Conservation (phyloP, 345 rosid species). For the Pistacia vera region DNA sequence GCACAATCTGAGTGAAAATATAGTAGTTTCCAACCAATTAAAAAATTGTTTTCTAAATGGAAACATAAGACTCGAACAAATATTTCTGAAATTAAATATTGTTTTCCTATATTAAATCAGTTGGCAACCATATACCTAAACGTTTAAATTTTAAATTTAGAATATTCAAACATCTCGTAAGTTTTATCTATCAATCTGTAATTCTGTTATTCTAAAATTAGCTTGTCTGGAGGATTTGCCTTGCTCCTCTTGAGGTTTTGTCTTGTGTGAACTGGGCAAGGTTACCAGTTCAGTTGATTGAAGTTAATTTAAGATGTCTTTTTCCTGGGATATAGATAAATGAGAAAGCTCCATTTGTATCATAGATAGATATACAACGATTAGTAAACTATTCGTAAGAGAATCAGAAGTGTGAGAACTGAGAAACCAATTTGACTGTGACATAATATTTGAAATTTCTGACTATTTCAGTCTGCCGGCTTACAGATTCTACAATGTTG, state of each 20-base stretch:
- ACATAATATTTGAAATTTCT: neutral
- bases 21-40: too few relatives aligned
- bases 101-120: too few relatives aligned
- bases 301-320: neutral
- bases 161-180: too few relatives aligned
- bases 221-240: neutral
- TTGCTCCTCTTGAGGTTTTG: neutral
- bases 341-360: slow-evolving; percentile 13
- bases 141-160: too few relatives aligned
- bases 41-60: too few relatives aligned
- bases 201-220: neutral
- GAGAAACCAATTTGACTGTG: neutral
- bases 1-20: too few relatives aligned
- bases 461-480: slow-evolving; percentile 37
- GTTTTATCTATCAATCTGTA: too few relatives aligned
- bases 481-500: neutral
- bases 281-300: neutral
- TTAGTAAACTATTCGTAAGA: neutral
- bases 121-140: too few relatives aligned
- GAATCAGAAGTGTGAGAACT: neutral
- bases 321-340: neutral
- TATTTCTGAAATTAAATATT: too few relatives aligned
- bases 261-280: neutral
- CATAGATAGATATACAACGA: too few relatives aligned
- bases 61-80: too few relatives aligned